Evolutionary conservation across 179 eudicot species (phyloP), one percentile per base, ranked within the genome.

Genomic region (Drosera spatulata): DNA sequence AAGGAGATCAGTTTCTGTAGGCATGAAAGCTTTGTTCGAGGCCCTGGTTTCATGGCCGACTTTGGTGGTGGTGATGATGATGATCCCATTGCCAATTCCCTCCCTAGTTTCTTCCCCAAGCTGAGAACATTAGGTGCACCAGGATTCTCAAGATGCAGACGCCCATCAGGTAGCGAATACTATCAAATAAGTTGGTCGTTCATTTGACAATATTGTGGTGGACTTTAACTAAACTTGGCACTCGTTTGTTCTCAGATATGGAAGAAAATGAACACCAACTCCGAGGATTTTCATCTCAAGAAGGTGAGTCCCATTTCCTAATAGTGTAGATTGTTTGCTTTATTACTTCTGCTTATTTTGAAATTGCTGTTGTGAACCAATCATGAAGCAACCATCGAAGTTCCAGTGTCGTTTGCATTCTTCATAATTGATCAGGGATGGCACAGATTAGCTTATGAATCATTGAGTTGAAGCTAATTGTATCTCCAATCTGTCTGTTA

Each of bases 1-100:
- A 83, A 76, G 63, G 82, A 82, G 10, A 39, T 62, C 37, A 48
- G 63, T 48, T 72, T 64, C 9, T 66, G 70, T 64, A 81, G 77
- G 72, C 80, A 82, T 53, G 85, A 79, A 53, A 82, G 86, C 66
- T 83, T 78, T 51, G 70, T 71, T 46, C 62, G 67, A 39, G 81
- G 85, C 58, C 9, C 69, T 38, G 70, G 55, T 47, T 69, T 63
- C 11, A 62, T 67, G 3, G 62, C 45, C 10, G 82, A 75, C 4
- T 51, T 63, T 56, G 59, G 33, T 22, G 33, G 33, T 22, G 33
- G 33, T 22, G 33, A 22, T 22, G 33, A 61, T 64, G 80, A 73
- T 49, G 69, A 75, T 46, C 49, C 39, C 6, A 65, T 61, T 60
- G 37, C 48, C 10, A 65, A 54, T 39, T 56, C 52, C 38, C 59